Evolutionary conservation across 345 rosid genomes (phyloP).

Genomic region (Conringia planisiliqua): DNA sequence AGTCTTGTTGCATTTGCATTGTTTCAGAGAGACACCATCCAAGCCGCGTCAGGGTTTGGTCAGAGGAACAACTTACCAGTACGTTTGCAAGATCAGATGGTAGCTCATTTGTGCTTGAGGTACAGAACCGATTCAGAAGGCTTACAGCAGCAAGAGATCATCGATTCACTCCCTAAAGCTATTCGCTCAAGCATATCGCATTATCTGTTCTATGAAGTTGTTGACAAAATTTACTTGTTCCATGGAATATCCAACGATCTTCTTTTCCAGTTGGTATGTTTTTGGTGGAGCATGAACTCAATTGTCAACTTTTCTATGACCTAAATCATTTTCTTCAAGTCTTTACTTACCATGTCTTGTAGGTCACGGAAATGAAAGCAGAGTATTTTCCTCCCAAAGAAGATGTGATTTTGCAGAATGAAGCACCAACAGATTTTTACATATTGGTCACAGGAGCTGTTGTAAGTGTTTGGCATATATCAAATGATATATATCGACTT

Average conservation of each 20-base stretch:
- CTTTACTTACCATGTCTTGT: not conserved
- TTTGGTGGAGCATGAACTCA: not conserved
- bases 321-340: not conserved
- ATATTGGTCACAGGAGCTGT: constrained; percentile 78
- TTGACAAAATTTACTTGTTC: constrained; percentile 75
- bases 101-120: constrained; percentile 81
- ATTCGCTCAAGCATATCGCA: constrained; percentile 77
- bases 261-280: constrained; percentile 84
- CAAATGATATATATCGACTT: not conserved
- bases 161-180: constrained; percentile 85
- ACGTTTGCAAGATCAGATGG: constrained; percentile 87
- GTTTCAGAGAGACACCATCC: constrained; percentile 77
- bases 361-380: constrained; percentile 90
- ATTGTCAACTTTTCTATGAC: too few species aligned
- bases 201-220: constrained; percentile 69
- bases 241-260: constrained; percentile 87
- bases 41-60: constrained; percentile 75
- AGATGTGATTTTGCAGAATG: constrained; percentile 89
- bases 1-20: not conserved
- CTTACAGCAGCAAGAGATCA: constrained; percentile 82
- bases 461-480: constrained; percentile 39
- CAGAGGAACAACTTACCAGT: constrained; percentile 70
- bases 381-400: constrained; percentile 95
- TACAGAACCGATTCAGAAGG: constrained; percentile 88
- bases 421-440: constrained; percentile 88